These are phyloP conservation scores for Suhomyces vadensis DNA, from an alignment of 805 yeast species.

Conservation along the genomic window DNA sequence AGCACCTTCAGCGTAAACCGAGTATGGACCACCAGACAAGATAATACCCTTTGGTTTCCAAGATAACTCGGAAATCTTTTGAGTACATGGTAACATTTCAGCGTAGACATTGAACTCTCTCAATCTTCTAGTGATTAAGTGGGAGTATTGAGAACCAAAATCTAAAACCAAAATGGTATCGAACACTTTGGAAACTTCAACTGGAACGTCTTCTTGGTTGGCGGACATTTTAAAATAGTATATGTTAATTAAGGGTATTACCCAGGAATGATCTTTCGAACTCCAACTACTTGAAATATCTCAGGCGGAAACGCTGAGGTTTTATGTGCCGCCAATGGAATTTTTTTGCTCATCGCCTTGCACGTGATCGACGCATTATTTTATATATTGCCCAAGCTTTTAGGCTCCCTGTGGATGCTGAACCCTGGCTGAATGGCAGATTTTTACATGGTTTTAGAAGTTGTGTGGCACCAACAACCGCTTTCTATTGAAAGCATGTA, in stretches of 20 bases:
- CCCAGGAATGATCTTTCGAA: slow-evolving; percentile 6
- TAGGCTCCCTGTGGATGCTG: no score
- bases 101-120: slow-evolving; percentile 98
- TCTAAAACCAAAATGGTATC: slow-evolving; percentile 97
- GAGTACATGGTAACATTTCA: slow-evolving; percentile 99
- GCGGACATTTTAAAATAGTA: slow-evolving; percentile 10
- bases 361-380: neutral
- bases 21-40: slow-evolving; percentile 96
- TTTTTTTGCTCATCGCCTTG: slow-evolving; percentile 8
- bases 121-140: slow-evolving; percentile 92
- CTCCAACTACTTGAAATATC: neutral
- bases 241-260: slow-evolving; percentile 1
- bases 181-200: slow-evolving; percentile 81
- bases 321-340: slow-evolving; percentile 1
- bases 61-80: slow-evolving; percentile 84
- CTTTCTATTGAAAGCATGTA: no score
- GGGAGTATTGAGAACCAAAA: slow-evolving; percentile 98
- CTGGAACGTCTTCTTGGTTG: slow-evolving; percentile 36
- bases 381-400: no score
- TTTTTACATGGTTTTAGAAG: no score
- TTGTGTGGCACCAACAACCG: no score
- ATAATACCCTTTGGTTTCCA: slow-evolving; percentile 98
- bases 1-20: slow-evolving; percentile 92
- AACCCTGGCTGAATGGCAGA: no score
- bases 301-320: slow-evolving; percentile 1